A percentile compares a stretch with the other conserved stretches of the same genome.
Evolutionary conservation across 768 basidiomycete species (phyloP).

Genomic region (Boletus rufocinnamomeus): DNA sequence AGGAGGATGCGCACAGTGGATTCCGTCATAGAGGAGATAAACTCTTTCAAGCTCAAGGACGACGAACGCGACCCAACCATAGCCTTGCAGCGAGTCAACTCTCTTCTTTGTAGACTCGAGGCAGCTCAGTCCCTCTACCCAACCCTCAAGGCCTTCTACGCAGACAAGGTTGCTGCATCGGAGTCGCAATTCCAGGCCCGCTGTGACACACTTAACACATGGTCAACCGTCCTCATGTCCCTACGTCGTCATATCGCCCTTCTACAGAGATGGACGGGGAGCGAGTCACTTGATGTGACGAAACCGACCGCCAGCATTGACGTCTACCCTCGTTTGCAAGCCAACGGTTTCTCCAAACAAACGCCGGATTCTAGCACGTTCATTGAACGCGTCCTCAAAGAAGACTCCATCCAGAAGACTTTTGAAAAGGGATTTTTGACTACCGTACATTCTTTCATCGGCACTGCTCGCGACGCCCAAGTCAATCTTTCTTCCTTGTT

Average conservation of each 20-base stretch:
- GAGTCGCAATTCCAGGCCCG: conserved; percentile 73
- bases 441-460: conserved; percentile 85
- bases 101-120: conserved; percentile 73
- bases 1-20: conserved; percentile 80
- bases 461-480: conserved; percentile 83
- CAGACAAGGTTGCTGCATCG: conserved; percentile 73
- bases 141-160: conserved; percentile 72
- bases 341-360: conserved; percentile 42
- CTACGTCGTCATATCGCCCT: conserved; percentile 79
- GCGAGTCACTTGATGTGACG: conserved; percentile 85
- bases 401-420: conserved; percentile 92
- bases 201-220: conserved; percentile 86
- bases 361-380: conserved; percentile 77
- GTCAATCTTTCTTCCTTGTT: conserved; percentile 77
- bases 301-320: conserved; percentile 74
- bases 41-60: conserved; percentile 65
- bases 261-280: conserved; percentile 92
- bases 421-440: conserved; percentile 90
- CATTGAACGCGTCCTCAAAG: conserved; percentile 91
- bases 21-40: conserved; percentile 79
- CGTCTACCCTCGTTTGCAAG: conserved; percentile 32
- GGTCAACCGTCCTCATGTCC: conserved; percentile 86
- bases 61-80: conserved; percentile 36
- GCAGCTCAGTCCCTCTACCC: conserved; percentile 88
- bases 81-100: conserved; percentile 63